These are phyloP conservation scores for Collybia mongolica DNA, from an alignment of 768 basidiomycete species.

Conservation along the genomic window DNA sequence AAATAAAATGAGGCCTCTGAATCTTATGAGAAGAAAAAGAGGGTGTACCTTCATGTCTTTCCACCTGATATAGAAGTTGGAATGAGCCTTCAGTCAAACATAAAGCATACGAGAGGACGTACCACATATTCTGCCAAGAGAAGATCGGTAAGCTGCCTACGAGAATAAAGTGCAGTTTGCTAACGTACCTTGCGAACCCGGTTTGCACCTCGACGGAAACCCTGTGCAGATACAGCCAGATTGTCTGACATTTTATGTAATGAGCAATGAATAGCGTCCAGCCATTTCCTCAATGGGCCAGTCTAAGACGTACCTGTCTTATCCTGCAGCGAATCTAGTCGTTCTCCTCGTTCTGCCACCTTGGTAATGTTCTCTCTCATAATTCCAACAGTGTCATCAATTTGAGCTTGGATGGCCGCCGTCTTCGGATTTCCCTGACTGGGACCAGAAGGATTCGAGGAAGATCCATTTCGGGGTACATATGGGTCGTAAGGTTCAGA, in stretches of 20 bases:
- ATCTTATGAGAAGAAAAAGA: slow-evolving; percentile 6
- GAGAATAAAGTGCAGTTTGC: not conserved
- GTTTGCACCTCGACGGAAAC: slow-evolving; percentile 96
- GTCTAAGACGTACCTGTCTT: slow-evolving; percentile 80
- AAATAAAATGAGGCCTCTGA: slow-evolving; percentile 8
- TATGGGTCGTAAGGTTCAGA: slow-evolving; percentile 99
- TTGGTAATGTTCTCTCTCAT: slow-evolving; percentile 99
- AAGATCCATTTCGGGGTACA: slow-evolving; percentile 80
- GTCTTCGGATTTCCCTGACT: slow-evolving; percentile 77
- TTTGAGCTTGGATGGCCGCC: slow-evolving; percentile 94
- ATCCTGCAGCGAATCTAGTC: slow-evolving; percentile 92
- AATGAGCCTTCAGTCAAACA: slow-evolving; percentile 7
- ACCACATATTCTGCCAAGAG: slow-evolving; percentile 81
- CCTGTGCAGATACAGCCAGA: slow-evolving; percentile 97
- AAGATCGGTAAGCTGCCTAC: slow-evolving; percentile 4
- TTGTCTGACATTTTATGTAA: slow-evolving; percentile 58
- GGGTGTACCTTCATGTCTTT: slow-evolving; percentile 90
- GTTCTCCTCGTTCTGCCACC: slow-evolving; percentile 93
- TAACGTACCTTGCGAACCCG: slow-evolving; percentile 88
- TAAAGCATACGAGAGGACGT: slow-evolving; percentile 31
- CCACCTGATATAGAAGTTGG: slow-evolving; percentile 58
- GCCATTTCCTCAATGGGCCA: too few species aligned
- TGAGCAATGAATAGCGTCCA: not conserved
- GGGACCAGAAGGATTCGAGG: slow-evolving; percentile 50
- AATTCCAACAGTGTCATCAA: slow-evolving; percentile 94